These are phyloP conservation scores for Penicillium glabrum DNA, from an alignment of 2,329 filamentous ascomycete genomes.

Conservation along the genomic window DNA sequence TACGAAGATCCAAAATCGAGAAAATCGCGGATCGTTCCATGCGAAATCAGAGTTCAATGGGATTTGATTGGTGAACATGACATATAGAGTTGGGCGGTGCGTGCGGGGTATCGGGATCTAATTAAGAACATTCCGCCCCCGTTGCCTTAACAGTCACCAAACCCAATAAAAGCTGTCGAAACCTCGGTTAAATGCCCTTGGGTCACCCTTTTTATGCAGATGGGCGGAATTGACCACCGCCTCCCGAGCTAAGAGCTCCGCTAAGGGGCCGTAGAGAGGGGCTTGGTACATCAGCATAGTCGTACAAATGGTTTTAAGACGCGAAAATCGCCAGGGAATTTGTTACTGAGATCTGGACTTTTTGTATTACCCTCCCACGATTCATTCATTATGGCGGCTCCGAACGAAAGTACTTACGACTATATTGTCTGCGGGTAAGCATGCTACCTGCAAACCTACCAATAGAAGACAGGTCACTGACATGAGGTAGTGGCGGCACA, in stretches of 20 bases:
- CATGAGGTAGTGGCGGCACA: conserved; percentile 43
- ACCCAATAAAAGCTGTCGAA: background rate
- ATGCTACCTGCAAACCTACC: background rate
- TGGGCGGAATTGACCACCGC: background rate
- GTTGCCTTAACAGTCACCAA: background rate
- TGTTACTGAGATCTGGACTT: background rate
- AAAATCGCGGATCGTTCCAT: background rate
- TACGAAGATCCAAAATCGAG: background rate
- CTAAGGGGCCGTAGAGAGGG: background rate
- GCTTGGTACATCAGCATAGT: background rate
- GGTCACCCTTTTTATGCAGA: background rate
- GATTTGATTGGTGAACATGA: background rate
- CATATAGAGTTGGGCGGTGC: background rate
- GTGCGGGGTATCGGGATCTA: background rate
- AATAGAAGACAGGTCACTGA: background rate
- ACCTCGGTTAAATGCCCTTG: background rate
- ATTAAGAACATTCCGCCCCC: background rate
- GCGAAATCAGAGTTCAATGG: background rate
- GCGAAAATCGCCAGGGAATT: background rate
- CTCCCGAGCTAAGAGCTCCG: background rate
- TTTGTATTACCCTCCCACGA: background rate
- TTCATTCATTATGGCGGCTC: conserved; percentile 13
- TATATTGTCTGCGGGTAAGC: conserved; percentile 34
- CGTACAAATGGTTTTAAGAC: background rate
- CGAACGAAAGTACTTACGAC: conserved; percentile 20